Percentiles rank a stretch among this genome's conserved stretches.
Conservation (phyloP, 371 early-diverging fungal genomes). For the Lichtheimia hyalospora region DNA sequence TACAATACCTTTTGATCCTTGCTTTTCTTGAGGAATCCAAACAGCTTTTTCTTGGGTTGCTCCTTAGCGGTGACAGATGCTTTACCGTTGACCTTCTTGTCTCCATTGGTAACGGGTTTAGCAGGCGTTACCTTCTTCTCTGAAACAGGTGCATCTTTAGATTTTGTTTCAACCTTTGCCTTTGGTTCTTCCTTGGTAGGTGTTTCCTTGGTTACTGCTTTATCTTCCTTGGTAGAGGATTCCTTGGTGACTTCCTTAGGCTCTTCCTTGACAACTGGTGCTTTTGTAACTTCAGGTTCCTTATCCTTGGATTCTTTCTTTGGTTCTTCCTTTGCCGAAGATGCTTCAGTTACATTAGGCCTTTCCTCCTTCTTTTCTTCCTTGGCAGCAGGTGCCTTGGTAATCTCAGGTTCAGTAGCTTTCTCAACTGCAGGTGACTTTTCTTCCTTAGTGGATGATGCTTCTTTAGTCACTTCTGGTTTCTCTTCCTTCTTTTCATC, state of each 20-base stretch:
- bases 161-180: not conserved
- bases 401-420: not conserved
- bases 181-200: not conserved
- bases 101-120: not conserved
- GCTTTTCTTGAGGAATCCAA: not conserved
- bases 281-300: not conserved
- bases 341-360: not conserved
- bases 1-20: constrained; percentile 5
- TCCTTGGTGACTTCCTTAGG: not conserved
- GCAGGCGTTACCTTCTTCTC: not conserved
- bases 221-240: not conserved
- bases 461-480: not conserved
- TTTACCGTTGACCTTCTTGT: not conserved
- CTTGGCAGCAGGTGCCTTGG: not conserved
- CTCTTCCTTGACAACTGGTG: not conserved
- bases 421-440: not conserved
- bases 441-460: not conserved
- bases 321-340: not conserved
- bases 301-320: not conserved
- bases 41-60: constrained; percentile 1
- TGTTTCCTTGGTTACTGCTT: not conserved
- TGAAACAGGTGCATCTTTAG: not conserved
- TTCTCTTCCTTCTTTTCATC: not conserved
- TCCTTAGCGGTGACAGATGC: not conserved
- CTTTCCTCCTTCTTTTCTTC: not conserved